Evolutionary conservation across 2,329 filamentous ascomycete genomes (phyloP).

Genomic region (Samsoniella hepiali): DNA sequence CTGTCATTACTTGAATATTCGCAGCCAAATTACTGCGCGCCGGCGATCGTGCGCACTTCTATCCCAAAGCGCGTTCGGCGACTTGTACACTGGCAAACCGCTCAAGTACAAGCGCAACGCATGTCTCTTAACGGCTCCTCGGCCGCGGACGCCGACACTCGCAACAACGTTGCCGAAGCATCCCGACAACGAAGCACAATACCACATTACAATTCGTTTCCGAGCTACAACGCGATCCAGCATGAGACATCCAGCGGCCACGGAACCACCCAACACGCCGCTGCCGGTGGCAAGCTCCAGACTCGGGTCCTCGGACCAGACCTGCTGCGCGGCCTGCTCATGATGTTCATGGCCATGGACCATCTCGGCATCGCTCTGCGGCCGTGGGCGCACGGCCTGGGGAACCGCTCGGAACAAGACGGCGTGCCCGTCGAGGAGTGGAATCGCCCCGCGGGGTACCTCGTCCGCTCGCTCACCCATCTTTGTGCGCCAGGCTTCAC

Average conservation of each 20-base stretch:
- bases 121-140: background rate
- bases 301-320: constrained; percentile 41
- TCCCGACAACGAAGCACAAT: constrained; percentile 8
- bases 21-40: background rate
- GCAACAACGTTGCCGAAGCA: background rate
- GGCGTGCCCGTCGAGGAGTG: constrained; percentile 33
- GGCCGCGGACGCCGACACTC: background rate
- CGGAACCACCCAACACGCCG: background rate
- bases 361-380: constrained; percentile 39
- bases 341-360: constrained; percentile 44
- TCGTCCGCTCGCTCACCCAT: constrained; percentile 42
- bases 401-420: constrained; percentile 35
- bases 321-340: constrained; percentile 43
- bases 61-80: background rate
- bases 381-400: constrained; percentile 41
- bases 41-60: background rate
- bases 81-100: background rate
- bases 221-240: constrained; percentile 17
- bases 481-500: constrained; percentile 46
- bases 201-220: constrained; percentile 23
- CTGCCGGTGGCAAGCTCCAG: constrained; percentile 10
- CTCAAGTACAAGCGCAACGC: background rate
- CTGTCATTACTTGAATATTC: no score
- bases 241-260: background rate
- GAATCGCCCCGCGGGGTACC: constrained; percentile 38